A percentile compares a stretch with the other conserved stretches of the same genome.
phyloP scores from a whole-genome alignment of 2,329 filamentous ascomycete species.

The Cyphellophora attinorum region DNA sequence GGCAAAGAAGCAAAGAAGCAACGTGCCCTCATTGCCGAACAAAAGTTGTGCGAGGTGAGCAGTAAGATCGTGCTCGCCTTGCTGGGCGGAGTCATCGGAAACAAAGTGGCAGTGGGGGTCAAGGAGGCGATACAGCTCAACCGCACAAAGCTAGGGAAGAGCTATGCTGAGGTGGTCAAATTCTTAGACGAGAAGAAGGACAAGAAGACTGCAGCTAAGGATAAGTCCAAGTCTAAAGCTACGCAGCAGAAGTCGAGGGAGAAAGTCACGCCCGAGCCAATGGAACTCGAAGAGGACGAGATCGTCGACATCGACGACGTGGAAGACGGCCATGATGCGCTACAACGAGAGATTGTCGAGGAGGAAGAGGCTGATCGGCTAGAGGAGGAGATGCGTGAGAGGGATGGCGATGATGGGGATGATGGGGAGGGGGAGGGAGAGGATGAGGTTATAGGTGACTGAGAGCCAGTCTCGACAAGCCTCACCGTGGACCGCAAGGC shows the following conservation, averaged over 20 bases:
- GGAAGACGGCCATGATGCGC: constrained; percentile 6
- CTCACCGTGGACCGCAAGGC: no score
- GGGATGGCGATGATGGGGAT: constrained; percentile 11
- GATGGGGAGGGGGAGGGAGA: constrained; percentile 8
- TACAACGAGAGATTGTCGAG: constrained; percentile 9
- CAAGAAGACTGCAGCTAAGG: constrained; percentile 8
- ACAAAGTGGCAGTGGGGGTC: constrained; percentile 52
- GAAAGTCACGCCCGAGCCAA: constrained; percentile 9
- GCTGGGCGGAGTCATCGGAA: constrained; percentile 64
- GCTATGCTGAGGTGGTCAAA: constrained; percentile 74
- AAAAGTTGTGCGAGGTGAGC: constrained; percentile 74
- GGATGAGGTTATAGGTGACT: constrained; percentile 19
- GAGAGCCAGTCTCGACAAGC: constrained; percentile 4
- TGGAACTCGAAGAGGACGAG: constrained; percentile 17
- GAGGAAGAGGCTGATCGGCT: constrained; percentile 9
- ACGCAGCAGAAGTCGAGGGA: constrained; percentile 6
- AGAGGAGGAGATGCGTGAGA: constrained; percentile 4
- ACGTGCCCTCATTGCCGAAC: constrained; percentile 66
- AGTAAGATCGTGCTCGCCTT: constrained; percentile 77
- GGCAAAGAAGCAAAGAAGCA: constrained; percentile 42
- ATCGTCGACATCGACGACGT: constrained; percentile 14
- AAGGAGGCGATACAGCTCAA: constrained; percentile 68
- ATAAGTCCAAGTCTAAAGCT: constrained; percentile 3
- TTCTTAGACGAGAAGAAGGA: constrained; percentile 64
- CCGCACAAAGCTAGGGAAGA: constrained; percentile 67